Evolutionary conservation across 805 yeast species (phyloP).

Genomic region (Monosporozyma servazzii): DNA sequence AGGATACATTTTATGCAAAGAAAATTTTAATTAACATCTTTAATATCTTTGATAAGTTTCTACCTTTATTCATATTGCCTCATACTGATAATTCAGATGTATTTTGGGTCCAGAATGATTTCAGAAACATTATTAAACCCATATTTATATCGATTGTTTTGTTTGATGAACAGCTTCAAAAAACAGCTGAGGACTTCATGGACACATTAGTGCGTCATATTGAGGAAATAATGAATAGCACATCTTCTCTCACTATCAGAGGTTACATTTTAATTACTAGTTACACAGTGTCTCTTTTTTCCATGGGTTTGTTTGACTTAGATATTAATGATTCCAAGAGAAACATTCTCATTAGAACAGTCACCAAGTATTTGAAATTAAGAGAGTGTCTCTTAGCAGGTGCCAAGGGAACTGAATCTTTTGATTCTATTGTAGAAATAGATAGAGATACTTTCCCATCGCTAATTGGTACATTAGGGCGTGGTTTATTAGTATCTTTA

Average conservation of each 20-base stretch:
- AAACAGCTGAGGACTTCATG: conserved; percentile 32
- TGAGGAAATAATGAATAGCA: conserved; percentile 18
- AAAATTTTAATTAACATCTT: conserved; percentile 25
- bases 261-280: conserved; percentile 30
- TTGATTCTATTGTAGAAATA: conserved; percentile 15
- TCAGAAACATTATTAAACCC: conserved; percentile 29
- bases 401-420: conserved; percentile 20
- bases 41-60: conserved; percentile 23
- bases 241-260: conserved; percentile 26
- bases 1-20: conserved; percentile 16
- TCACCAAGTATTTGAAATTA: conserved; percentile 34
- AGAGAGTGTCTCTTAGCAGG: conserved; percentile 26
- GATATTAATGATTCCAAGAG: conserved; percentile 24
- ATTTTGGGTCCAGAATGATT: conserved; percentile 18
- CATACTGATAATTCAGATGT: conserved; percentile 11
- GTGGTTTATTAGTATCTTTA: conserved; percentile 42
- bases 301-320: conserved; percentile 29
- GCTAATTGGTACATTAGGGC: conserved; percentile 38
- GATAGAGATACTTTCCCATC: conserved; percentile 27
- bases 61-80: conserved; percentile 21
- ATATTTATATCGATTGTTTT: conserved; percentile 33
- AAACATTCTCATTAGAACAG: conserved; percentile 32
- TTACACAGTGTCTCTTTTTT: conserved; percentile 31
- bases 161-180: conserved; percentile 28
- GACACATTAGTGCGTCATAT: conserved; percentile 24